These are phyloP conservation scores for Meripilus lineatus DNA, from an alignment of 1,284 basidiomycete species.

Conservation along the genomic window DNA sequence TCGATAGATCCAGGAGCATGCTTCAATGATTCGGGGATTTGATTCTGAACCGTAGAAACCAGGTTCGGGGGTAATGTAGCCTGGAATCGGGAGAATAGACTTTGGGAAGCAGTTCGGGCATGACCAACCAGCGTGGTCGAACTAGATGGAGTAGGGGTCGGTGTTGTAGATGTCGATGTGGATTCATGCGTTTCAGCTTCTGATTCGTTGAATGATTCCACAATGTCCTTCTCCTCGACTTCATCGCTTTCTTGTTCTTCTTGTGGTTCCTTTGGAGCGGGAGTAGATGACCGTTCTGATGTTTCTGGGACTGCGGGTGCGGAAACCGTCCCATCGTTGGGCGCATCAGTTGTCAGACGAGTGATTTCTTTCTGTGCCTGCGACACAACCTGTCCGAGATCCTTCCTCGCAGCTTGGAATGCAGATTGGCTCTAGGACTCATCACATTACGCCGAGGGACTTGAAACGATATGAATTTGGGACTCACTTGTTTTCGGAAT, in stretches of 20 bases:
- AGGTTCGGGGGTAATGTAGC: conserved; percentile 68
- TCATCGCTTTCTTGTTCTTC: conserved; percentile 11
- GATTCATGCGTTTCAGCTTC: conserved; percentile 1
- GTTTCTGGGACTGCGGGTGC: conserved; percentile 12
- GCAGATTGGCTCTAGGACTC: conserved; percentile 65
- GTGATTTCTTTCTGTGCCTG: conserved; percentile 81
- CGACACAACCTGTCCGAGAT: conserved; percentile 69
- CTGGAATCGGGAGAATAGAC: conserved; percentile 67
- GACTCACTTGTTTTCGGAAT: conserved; percentile 77
- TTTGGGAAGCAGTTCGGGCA: conserved; percentile 31
- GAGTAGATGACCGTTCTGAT: conserved; percentile 4
- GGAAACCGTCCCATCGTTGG: conserved; percentile 21
- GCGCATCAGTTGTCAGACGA: conserved; percentile 46
- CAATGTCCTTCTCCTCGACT: conserved; percentile 5
- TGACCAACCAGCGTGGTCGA: conserved; percentile 19
- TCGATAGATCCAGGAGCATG: conserved; percentile 46
- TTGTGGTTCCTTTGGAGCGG: conserved; percentile 5
- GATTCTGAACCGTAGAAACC: conserved; percentile 58
- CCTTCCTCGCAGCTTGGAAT: conserved; percentile 70
- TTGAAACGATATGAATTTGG: not conserved
- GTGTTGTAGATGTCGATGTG: conserved; percentile 10
- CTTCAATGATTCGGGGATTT: conserved; percentile 58
- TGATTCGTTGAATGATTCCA: not conserved
- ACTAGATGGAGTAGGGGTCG: conserved; percentile 21
- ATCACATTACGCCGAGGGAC: too few relatives aligned